Evolutionary conservation across 768 basidiomycete genomes (phyloP).

Genomic region (Leccinum barrowsii): DNA sequence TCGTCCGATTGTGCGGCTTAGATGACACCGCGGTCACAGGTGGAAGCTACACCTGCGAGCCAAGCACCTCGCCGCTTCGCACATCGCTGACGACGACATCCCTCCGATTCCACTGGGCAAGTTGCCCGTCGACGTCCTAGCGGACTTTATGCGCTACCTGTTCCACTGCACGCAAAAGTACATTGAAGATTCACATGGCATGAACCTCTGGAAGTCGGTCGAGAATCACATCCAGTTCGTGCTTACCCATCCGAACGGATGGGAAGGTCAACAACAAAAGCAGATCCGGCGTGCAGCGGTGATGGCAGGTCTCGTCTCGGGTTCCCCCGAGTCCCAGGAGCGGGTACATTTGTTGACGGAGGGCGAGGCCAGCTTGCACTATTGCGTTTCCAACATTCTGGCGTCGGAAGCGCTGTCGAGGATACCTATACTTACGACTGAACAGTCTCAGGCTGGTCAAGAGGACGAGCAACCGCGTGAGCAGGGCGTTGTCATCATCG

Average conservation of each 20-base stretch:
- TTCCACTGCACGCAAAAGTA: constrained; percentile 42
- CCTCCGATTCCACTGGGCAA: constrained; percentile 42
- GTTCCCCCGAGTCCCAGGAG: constrained; percentile 35
- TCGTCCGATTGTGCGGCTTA: neutral
- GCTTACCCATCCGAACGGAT: constrained; percentile 62
- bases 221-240: constrained; percentile 46
- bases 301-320: constrained; percentile 46
- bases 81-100: constrained; percentile 32
- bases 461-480: constrained; percentile 24
- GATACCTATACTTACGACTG: constrained; percentile 20
- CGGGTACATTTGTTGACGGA: constrained; percentile 59
- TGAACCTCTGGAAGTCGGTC: constrained; percentile 43
- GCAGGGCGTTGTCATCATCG: constrained; percentile 42
- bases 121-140: constrained; percentile 40
- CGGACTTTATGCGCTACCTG: constrained; percentile 47
- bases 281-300: constrained; percentile 54
- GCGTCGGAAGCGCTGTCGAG: constrained; percentile 30
- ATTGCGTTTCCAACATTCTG: constrained; percentile 47
- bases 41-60: constrained; percentile 40
- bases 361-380: constrained; percentile 61
- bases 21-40: constrained; percentile 12
- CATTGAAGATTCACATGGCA: constrained; percentile 48
- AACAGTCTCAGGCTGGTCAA: constrained; percentile 7
- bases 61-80: constrained; percentile 29
- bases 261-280: constrained; percentile 58